phyloP scores from a whole-genome alignment of 2,329 filamentous ascomycete genomes.

The Neoarthrinium moseri region DNA sequence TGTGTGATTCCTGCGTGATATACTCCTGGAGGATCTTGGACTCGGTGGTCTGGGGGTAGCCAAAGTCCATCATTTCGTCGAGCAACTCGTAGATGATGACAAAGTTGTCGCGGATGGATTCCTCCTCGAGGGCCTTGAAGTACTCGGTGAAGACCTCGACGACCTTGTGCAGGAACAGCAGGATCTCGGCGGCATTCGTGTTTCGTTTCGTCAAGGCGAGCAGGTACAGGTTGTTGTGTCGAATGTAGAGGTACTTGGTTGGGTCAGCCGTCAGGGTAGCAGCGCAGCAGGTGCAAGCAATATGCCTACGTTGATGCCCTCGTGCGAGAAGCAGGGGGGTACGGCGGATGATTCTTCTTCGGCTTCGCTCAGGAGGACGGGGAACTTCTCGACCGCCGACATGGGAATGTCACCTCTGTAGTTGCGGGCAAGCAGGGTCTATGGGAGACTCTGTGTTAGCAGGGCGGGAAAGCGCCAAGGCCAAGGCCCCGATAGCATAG shows the following conservation, averaged over 20 bases:
- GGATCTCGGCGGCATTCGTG: constrained; percentile 96
- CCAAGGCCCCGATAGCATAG: not conserved
- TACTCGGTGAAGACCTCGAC: constrained; percentile 99
- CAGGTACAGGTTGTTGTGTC: constrained; percentile 98
- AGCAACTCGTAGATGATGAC: constrained; percentile 98
- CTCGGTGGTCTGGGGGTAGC: constrained; percentile 97
- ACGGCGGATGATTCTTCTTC: constrained; percentile 99
- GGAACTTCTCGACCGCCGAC: constrained; percentile 98
- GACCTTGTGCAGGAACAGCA: constrained; percentile 96
- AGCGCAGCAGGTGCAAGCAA: not conserved
- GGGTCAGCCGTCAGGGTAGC: not conserved
- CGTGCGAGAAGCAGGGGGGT: constrained; percentile 95
- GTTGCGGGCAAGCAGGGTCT: constrained; percentile 98
- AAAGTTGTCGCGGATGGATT: constrained; percentile 98
- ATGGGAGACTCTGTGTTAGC: constrained; percentile 15
- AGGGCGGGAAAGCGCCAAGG: not conserved
- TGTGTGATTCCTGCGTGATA: constrained; percentile 98
- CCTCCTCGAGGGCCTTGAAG: constrained; percentile 98
- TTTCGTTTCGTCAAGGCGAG: constrained; percentile 98
- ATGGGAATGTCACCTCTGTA: constrained; percentile 98
- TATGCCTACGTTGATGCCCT: constrained; percentile 90
- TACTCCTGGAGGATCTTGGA: constrained; percentile 98
- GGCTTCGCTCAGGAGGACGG: constrained; percentile 90
- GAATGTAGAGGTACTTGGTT: constrained; percentile 90
- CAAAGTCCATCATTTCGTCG: constrained; percentile 99